Evolutionary conservation across 2,329 filamentous ascomycete species (phyloP).

Genomic region (Fusarium pseudograminearum): DNA sequence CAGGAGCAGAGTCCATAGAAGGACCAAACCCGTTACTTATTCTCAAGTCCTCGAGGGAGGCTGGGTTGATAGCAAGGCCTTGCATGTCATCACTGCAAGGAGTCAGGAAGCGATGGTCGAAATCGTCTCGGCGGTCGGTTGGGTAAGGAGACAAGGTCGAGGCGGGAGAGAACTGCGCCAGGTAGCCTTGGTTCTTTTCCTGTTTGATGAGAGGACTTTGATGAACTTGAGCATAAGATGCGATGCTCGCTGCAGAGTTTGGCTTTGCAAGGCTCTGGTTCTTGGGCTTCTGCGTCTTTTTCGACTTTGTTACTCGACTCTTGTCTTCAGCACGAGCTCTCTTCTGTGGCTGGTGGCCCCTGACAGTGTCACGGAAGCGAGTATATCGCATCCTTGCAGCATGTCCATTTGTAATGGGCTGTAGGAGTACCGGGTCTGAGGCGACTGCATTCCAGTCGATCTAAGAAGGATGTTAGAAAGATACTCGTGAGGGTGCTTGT

Average conservation of each 20-base stretch:
- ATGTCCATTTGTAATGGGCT: slow-evolving; percentile 70
- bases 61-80: slow-evolving; percentile 46
- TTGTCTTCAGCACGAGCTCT: slow-evolving; percentile 59
- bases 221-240: slow-evolving; percentile 50
- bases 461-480: slow-evolving; percentile 52
- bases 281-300: slow-evolving; percentile 51
- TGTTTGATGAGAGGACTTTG: slow-evolving; percentile 52
- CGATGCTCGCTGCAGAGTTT: slow-evolving; percentile 51
- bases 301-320: slow-evolving; percentile 60
- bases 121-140: slow-evolving; percentile 53
- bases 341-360: slow-evolving; percentile 62
- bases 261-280: slow-evolving; percentile 57
- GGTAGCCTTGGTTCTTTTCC: slow-evolving; percentile 51
- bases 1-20: slow-evolving; percentile 44
- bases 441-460: slow-evolving; percentile 72
- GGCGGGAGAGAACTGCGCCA: slow-evolving; percentile 54
- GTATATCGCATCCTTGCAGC: slow-evolving; percentile 71
- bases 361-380: slow-evolving; percentile 62
- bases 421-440: slow-evolving; percentile 63
- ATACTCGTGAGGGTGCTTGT: neutral
- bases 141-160: slow-evolving; percentile 55
- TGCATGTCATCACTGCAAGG: slow-evolving; percentile 66
- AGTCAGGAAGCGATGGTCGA: slow-evolving; percentile 61
- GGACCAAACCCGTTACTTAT: slow-evolving; percentile 47
- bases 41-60: slow-evolving; percentile 47